A percentile compares a stretch with the other conserved stretches of the same genome.
Evolutionary conservation across 768 basidiomycete genomes (phyloP).

Genomic region (Pholiota microspora): DNA sequence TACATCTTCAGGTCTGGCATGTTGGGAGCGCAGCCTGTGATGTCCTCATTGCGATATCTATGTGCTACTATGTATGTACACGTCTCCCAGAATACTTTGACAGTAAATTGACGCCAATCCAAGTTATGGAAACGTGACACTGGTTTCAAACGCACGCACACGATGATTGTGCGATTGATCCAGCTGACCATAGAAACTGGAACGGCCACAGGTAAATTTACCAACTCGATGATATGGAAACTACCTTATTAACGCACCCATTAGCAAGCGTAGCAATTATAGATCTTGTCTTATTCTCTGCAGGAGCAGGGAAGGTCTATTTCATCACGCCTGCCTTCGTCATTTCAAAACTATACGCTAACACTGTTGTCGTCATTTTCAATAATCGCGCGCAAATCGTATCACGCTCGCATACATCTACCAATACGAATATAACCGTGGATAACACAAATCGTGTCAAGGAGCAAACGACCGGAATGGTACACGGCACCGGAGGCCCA

Average conservation of each 20-base stretch:
- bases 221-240: not conserved
- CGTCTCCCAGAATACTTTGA: not conserved
- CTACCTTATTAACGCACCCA: not conserved
- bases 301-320: constrained; percentile 15
- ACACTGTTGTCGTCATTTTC: constrained; percentile 10
- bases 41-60: constrained; percentile 4
- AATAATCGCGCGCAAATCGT: constrained; percentile 8
- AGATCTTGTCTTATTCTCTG: constrained; percentile 14
- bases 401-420: constrained; percentile 3
- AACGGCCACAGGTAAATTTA: constrained; percentile 5
- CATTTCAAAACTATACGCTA: constrained; percentile 23
- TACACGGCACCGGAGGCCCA: constrained; percentile 1
- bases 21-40: constrained; percentile 1
- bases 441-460: constrained; percentile 3
- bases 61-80: constrained; percentile 5
- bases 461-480: not conserved
- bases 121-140: constrained; percentile 8
- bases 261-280: constrained; percentile 8
- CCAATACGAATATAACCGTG: not conserved
- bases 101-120: not conserved
- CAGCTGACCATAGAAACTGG: constrained; percentile 8
- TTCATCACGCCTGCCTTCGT: constrained; percentile 18
- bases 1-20: not conserved
- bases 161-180: constrained; percentile 2
- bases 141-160: constrained; percentile 6